Evolutionary conservation across 2,329 filamentous ascomycete genomes (phyloP).

Genomic region (Sclerotinia trifoliorum): DNA sequence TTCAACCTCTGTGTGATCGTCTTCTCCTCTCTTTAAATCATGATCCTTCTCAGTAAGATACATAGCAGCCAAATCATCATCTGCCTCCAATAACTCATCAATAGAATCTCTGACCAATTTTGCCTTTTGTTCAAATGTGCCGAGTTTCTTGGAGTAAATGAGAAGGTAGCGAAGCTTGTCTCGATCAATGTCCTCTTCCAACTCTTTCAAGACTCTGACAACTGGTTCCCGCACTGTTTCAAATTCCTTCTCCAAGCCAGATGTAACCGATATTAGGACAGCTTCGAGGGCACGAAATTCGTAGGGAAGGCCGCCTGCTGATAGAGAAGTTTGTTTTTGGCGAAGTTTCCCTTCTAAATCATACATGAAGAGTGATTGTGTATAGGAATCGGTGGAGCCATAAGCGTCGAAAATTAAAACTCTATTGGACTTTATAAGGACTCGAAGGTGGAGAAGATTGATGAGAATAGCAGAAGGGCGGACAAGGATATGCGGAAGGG

Average conservation of each 20-base stretch:
- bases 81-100: conserved; percentile 90
- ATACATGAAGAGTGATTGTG: conserved; percentile 97
- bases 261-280: conserved; percentile 89
- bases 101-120: conserved; percentile 92
- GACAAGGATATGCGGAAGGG: conserved; percentile 91
- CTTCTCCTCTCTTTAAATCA: conserved; percentile 68
- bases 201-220: conserved; percentile 79
- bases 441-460: conserved; percentile 92
- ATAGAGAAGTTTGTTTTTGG: conserved; percentile 65
- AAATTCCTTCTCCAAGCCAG: conserved; percentile 89
- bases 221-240: conserved; percentile 91
- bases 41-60: conserved; percentile 87
- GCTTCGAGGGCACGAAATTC: conserved; percentile 96
- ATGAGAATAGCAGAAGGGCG: conserved; percentile 91
- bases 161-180: conserved; percentile 89
- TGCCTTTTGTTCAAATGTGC: conserved; percentile 96
- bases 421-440: conserved; percentile 90
- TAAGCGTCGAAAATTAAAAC: conserved; percentile 96
- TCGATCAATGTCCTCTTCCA: conserved; percentile 95
- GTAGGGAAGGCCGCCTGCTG: conserved; percentile 72
- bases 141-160: conserved; percentile 91
- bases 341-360: conserved; percentile 90
- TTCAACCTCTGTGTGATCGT: conserved; percentile 95
- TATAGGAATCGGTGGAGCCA: conserved; percentile 89
- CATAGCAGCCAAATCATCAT: conserved; percentile 93